Conservation (phyloP, 345 rosid species). For the Dipteronia dyeriana region DNA sequence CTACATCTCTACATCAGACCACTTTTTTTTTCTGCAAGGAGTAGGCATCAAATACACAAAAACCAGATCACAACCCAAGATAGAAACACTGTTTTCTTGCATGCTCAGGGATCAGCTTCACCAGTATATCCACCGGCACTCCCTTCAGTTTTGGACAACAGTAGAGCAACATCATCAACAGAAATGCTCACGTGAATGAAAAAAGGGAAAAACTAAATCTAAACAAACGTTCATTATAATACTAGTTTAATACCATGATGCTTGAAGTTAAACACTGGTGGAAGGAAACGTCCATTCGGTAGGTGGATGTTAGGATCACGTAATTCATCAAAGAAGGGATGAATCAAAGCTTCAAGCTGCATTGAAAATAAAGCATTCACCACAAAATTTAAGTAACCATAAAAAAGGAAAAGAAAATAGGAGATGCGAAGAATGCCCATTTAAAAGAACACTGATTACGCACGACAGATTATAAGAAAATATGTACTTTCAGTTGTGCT, state of each 20-base stretch:
- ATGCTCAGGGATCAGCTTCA: conserved; percentile 66
- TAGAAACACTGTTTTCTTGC: conserved; percentile 58
- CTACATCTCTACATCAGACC: conserved; percentile 25
- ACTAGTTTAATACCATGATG: conserved; percentile 54
- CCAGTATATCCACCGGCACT: conserved; percentile 51
- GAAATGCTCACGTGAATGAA: neutral
- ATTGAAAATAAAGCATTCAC: neutral
- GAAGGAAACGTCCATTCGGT: conserved; percentile 89
- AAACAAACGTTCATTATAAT: conserved; percentile 2
- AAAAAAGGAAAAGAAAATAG: neutral
- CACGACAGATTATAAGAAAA: neutral
- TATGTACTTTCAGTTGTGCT: conserved; percentile 75
- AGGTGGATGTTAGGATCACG: conserved; percentile 77
- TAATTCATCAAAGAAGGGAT: conserved; percentile 95
- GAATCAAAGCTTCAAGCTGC: conserved; percentile 86
- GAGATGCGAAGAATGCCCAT: neutral
- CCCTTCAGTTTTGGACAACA: conserved; percentile 73
- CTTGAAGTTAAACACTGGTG: conserved; percentile 94
- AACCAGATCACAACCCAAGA: conserved; percentile 43
- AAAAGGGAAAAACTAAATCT: neutral
- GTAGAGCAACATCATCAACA: neutral
- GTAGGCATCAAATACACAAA: conserved; percentile 30
- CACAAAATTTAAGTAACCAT: neutral
- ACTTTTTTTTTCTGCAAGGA: conserved; percentile 33
- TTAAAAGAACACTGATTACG: neutral